Evolutionary conservation across 1,139 yeast genomes (phyloP), one percentile per base, ranked within the genome.

Genomic region (Wickerhamomyces sp.): DNA sequence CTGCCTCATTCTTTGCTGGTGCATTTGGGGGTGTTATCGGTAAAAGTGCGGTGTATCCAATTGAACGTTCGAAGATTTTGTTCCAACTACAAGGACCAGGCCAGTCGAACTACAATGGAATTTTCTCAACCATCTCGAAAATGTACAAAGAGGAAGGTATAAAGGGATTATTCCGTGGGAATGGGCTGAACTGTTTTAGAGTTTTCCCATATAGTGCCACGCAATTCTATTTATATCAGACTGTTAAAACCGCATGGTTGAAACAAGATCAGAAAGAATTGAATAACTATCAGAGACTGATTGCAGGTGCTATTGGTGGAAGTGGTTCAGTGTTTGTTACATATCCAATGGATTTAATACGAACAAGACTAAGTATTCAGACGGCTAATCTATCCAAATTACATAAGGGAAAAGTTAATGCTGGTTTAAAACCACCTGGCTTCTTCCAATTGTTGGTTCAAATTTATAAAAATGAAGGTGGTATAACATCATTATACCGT

Each of bases 171-270:
- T 87, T 89, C 65, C 71, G 98, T 43, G 99, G 99, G 1, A 93
- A 93, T 64, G 86, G 91, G 1, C 72, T 89, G 50, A 93, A 93
- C 64, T 91, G 98, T 69, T 66, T 93, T 4, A 72, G 99, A 46
- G 88, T 93, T 33, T 79, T 93, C 52, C 99, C 99, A 0, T 93
- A 93, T 63, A 83, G 94, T 52, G 98, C 99, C 0, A 95, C 91
- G 10, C 99, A 93, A 66, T 93, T 89, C 66, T 79, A 90, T 26
- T 88, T 87, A 5, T 93, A 86, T 66, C 93, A 91, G 57, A 72
- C 79, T 50, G 73, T 82, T 61, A 90, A 89, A 60, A 71, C 67
- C 37, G 46, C 67, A 34, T 56, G 81, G 39, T 63, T 78, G 44
- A 66, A 67, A 15, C 64, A 60, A 11, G 67, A 61, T n/a, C 59